Base-by-base conservation (phyloP, 2,329 filamentous ascomycete genomes). In the Colletotrichum aenigma region DNA sequence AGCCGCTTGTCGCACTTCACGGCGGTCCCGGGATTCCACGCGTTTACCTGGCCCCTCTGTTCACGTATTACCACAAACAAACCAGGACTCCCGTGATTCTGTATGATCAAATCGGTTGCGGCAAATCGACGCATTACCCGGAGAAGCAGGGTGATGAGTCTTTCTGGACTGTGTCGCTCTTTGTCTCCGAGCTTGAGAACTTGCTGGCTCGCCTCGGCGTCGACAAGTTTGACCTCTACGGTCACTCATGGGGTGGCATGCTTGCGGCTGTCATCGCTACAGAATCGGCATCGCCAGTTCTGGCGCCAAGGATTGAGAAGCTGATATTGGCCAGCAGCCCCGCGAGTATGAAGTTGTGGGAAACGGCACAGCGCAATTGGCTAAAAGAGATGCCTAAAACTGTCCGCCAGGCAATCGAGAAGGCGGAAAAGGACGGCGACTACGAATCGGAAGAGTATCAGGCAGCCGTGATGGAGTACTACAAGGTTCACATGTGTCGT, bases 171-270 rank as follows among this genome's bases (percentile, higher is more conserved):
- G 77, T 84, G 0, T 81, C 86, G 4, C 82, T 91, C 3, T 91
- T 90, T 82, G 81, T 86, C 26, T 79, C 79, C 16, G 88, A 91
- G 78, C 83, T 91, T 1, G 83, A 88, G 34, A 90, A 89, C 72
- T 82, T 91, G 1, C 75, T 89, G 8, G 43, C 77, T 1, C 80
- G 85, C 60, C 81, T 91, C 0, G 82, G 81, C 0, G 83, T 91
- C 34, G 68, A 80, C 2, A 64, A 78, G 0, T 88, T 87, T 71
- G 83, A 88, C 75, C 70, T 90, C 0, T 82, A 87, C 1, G 89
- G 89, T 2, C 88, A 91, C 43, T 87, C 84, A 24, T 91, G 89
- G 88, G 89, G 89, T 18, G 89, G 87, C 0, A 89, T 91, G 87
- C 80, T 91, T 1, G 88, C 81, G 3, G 83, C 83, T 0, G 78